phyloP scores from a whole-genome alignment of 257 asterid species.

The Echites panduratus region DNA sequence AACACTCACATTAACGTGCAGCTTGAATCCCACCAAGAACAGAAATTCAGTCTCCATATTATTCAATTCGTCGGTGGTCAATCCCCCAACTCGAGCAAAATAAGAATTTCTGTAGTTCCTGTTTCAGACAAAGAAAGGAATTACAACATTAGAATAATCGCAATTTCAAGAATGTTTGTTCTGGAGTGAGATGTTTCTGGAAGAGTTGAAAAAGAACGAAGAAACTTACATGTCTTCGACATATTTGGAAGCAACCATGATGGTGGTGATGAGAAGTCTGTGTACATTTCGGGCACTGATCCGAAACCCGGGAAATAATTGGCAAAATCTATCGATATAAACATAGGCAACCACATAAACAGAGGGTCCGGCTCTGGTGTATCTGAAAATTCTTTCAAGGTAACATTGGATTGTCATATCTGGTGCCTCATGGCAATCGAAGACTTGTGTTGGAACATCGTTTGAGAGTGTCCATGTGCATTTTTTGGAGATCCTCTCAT shows the following conservation, averaged over 20 bases:
- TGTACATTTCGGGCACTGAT: conserved; percentile 70
- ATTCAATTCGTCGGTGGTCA: conserved; percentile 57
- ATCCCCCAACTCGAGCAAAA: conserved; percentile 89
- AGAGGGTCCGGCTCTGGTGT: conserved; percentile 85
- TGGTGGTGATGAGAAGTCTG: conserved; percentile 72
- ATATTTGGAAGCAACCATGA: conserved; percentile 85
- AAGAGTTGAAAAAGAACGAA: background rate
- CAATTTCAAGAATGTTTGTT: background rate
- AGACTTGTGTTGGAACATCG: conserved; percentile 39
- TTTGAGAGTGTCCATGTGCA: conserved; percentile 22
- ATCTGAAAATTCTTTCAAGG: conserved; percentile 76
- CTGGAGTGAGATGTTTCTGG: background rate
- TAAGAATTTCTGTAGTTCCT: conserved; percentile 93
- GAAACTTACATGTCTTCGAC: conserved; percentile 87
- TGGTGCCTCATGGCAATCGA: conserved; percentile 70
- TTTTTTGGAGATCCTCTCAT: conserved; percentile 52
- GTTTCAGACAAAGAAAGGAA: conserved; percentile 15
- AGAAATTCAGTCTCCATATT: conserved; percentile 59
- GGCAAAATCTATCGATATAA: conserved; percentile 78
- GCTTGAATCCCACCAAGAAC: conserved; percentile 74
- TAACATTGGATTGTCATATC: conserved; percentile 74
- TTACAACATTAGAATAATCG: background rate
- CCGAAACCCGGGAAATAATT: conserved; percentile 58
- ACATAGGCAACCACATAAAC: conserved; percentile 85
- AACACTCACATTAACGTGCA: conserved; percentile 91